These are phyloP conservation scores for Daedaleopsis sinensis DNA, from an alignment of 768 basidiomycete species.

Conservation along the genomic window DNA sequence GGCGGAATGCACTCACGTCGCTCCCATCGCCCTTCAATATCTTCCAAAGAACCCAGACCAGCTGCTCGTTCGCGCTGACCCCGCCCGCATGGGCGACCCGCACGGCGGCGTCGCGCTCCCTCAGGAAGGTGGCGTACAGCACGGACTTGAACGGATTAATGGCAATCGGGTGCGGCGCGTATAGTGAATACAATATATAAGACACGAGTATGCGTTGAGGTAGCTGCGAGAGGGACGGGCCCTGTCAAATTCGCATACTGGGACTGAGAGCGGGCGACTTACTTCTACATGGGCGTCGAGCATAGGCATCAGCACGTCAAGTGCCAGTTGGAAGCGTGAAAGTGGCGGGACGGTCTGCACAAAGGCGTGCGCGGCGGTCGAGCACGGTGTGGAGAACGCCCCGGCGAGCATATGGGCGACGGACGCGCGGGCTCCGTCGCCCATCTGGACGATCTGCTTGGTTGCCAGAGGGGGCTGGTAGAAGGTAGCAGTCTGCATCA, in stretches of 20 bases:
- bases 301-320: constrained; percentile 78
- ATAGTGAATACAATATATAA: constrained; percentile 79
- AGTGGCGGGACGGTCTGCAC: constrained; percentile 74
- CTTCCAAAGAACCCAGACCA: constrained; percentile 89
- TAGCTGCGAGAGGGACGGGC: constrained; percentile 44
- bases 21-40: constrained; percentile 82
- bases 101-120: constrained; percentile 67
- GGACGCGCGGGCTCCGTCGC: constrained; percentile 60
- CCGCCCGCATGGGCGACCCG: constrained; percentile 49
- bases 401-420: constrained; percentile 68
- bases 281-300: constrained; percentile 64
- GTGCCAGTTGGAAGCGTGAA: constrained; percentile 80
- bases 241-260: background rate
- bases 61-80: constrained; percentile 67
- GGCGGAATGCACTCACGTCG: constrained; percentile 55
- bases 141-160: constrained; percentile 84
- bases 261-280: constrained; percentile 23
- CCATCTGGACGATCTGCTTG: constrained; percentile 29
- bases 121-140: constrained; percentile 64
- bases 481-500: constrained; percentile 36
- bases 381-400: constrained; percentile 74
- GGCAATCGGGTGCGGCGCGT: constrained; percentile 76
- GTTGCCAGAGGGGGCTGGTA: constrained; percentile 35
- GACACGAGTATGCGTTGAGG: constrained; percentile 76
- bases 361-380: constrained; percentile 76